Base-by-base conservation (phyloP, 148 eudicot genomes). In the Hydrangea macrophylla region DNA sequence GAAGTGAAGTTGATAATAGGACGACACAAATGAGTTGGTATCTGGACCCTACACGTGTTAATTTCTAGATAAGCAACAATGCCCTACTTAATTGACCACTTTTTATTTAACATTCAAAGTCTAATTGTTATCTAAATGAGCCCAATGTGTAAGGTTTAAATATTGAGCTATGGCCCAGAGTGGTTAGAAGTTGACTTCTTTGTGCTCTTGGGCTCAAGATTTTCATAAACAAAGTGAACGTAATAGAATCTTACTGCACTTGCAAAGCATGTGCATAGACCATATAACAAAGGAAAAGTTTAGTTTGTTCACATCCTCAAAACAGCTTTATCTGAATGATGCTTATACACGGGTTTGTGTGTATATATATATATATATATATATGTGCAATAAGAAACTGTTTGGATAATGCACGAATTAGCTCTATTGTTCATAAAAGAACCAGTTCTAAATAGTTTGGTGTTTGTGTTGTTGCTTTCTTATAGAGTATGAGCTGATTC, bases 81-180 rank as follows among this genome's bases (percentile, higher is more conserved):
- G 62, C 63, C 7, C 20, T 22, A 15, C 40, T n/a, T 60, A 60
- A 60, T 33, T n/a, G 44, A 31, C 22, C 15, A 2, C 24, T 58
- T 58, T n/a, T 58, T 15, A 33, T 60, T 60, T 40, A 60, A 33
- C 7, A 18, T 32, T 60, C 63, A 32, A 60, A 60, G 63, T 60
- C 42, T 22, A n/a, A 58, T 31, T 60, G 18, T 7, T 25, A 20
- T 60, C 26, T 60, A 60, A 58, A 27, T 30, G 22, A 32, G 62
- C 24, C 40, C 39, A 15, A 6, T 11, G 9, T 3, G 62, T 17
- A 31, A 27, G 33, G 8, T 28, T 26, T 26, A 22, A 57, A 58
- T 13, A 48, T 48, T 1, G 0, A 63, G 11, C 40, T 63, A n/a
- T 63, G 54, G 54, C 40, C 64, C 64, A 60, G 22, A 15, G 18